Evolutionary conservation across 495 filamentous ascomycete genomes (phyloP), one percentile per base, ranked within the genome.

Genomic region (Aspergillus baeticus): DNA sequence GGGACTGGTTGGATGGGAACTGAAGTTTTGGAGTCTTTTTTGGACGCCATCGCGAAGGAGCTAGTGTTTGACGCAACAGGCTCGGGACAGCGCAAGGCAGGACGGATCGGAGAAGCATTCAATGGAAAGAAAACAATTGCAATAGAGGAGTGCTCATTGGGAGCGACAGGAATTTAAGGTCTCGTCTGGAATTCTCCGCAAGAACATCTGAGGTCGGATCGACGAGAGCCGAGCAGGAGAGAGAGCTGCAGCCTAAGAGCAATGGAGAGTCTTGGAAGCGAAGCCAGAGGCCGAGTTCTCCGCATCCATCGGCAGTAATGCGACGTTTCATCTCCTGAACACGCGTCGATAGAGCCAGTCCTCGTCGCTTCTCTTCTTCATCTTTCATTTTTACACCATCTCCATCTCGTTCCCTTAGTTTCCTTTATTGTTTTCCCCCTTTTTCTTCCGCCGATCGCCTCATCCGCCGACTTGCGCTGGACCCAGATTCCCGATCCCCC

Each of bases 1-100:
- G 73, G 72, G 15, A 75, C 75, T 4, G 71, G 67, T 48, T 76
- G 73, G 10, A 72, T 58, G n/a, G 62, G 61, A 4, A 57, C 35
- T 37, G 63, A 63, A 21, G 62, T 50, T 34, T 61, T 63, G 41
- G 45, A 46, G 15, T 46, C 45, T 39, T 69, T 69, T 47, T 66
- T 72, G 14, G 65, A 51, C 10, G 69, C 49, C 71, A 75, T 77
- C 8, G 15, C 23, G 47, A 34, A 7, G 33, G n/a, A 15, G 6
- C 7, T 18, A 13, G 26, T 29, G 26, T 29, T n/a, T 29, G 41
- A 23, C 41, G 14, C 18, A 13, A 23, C 18, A 33, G n/a, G 10
- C n/a, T n/a, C n/a, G n/a, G n/a, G n/a, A n/a, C n/a, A n/a, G n/a
- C n/a, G n/a, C 14, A 13, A 13, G 13, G 21, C 10, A 18, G 8